Conservation (phyloP, 257 asterid genomes). For the Ilex aquifolium region DNA sequence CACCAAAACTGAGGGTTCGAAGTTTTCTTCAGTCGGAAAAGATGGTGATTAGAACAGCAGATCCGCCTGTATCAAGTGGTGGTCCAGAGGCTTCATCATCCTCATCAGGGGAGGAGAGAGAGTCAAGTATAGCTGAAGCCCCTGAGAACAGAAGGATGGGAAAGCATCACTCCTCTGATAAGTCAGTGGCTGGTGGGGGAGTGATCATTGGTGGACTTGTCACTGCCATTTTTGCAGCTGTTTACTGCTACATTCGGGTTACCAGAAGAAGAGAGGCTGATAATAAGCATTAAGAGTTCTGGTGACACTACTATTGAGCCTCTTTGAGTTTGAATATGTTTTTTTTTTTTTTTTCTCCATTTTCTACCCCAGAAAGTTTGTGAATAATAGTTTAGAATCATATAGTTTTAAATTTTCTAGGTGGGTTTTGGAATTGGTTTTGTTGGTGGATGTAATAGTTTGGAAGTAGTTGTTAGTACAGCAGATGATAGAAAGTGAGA, state of each 20-base stretch:
- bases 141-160: constrained; percentile 32
- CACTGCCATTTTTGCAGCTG: constrained; percentile 60
- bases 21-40: constrained; percentile 17
- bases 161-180: constrained; percentile 46
- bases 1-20: constrained; percentile 10
- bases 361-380: neutral
- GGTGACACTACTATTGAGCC: no score
- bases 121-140: constrained; percentile 31
- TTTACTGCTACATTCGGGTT: constrained; percentile 67
- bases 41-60: constrained; percentile 27
- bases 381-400: no score
- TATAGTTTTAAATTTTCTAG: no score
- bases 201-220: constrained; percentile 77
- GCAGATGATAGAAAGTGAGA: no score
- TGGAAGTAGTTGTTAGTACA: no score
- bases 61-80: constrained; percentile 29
- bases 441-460: no score
- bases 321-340: no score
- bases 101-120: constrained; percentile 12
- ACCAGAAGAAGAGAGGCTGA: constrained; percentile 34
- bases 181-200: constrained; percentile 61
- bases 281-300: neutral
- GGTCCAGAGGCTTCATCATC: constrained; percentile 6
- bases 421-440: no score
- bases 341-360: no score